phyloP scores from a whole-genome alignment of 164 flowering plant species.

The Euptelea pleiosperma region DNA sequence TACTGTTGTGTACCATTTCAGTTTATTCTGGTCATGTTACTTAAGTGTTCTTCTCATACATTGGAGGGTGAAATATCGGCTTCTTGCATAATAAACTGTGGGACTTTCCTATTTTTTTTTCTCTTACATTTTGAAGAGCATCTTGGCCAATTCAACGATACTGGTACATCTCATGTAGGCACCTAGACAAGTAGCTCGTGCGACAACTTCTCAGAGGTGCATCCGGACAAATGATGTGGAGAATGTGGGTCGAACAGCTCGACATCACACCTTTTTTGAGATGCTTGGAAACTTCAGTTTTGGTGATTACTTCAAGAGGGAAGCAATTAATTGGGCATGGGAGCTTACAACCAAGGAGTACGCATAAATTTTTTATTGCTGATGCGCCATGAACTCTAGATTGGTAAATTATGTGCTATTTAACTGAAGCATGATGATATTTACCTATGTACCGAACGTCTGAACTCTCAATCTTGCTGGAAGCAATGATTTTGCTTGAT shows the following conservation, averaged over 20 bases:
- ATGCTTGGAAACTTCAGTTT: slow-evolving; percentile 94
- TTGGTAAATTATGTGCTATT: slow-evolving; percentile 22
- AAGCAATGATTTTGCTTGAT: too few relatives aligned
- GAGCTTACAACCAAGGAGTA: slow-evolving; percentile 77
- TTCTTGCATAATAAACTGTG: background rate
- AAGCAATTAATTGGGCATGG: slow-evolving; percentile 93
- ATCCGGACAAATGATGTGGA: slow-evolving; percentile 87
- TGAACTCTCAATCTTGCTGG: too few relatives aligned
- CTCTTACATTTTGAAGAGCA: too few relatives aligned
- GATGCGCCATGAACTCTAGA: slow-evolving; percentile 19
- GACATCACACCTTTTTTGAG: slow-evolving; percentile 88
- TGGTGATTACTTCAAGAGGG: slow-evolving; percentile 91
- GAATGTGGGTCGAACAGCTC: slow-evolving; percentile 73
- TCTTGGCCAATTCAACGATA: too few relatives aligned
- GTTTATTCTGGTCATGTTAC: too few relatives aligned
- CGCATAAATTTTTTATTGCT: slow-evolving; percentile 24
- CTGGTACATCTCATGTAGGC: slow-evolving; percentile 38
- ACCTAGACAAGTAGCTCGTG: slow-evolving; percentile 69
- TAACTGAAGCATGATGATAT: slow-evolving; percentile 11
- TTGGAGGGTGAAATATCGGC: background rate
- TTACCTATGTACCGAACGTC: too few relatives aligned
- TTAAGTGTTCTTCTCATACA: too few relatives aligned
- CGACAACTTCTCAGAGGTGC: slow-evolving; percentile 80
- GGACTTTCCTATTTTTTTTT: too few relatives aligned
- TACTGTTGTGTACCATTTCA: too few relatives aligned